Percentiles rank a stretch among this genome's conserved stretches.
Conservation (phyloP, 345 rosid genomes). For the Linum usitatissimum region DNA sequence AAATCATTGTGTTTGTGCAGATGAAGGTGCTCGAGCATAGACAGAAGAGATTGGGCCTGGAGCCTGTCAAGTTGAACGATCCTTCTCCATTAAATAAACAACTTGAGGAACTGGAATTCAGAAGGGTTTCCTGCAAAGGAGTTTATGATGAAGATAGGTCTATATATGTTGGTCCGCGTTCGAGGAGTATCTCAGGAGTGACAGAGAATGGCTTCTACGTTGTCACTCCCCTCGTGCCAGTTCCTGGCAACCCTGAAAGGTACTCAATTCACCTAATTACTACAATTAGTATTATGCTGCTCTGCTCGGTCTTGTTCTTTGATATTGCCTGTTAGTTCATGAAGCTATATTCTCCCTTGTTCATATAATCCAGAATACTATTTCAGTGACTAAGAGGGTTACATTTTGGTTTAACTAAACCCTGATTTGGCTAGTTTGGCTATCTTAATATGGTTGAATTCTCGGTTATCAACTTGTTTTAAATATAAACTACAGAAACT, state of each 20-base stretch:
- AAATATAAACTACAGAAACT: not conserved
- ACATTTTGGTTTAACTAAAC: no score
- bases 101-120: conserved; percentile 54
- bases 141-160: conserved; percentile 57
- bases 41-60: conserved; percentile 51
- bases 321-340: no score
- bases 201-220: conserved; percentile 84
- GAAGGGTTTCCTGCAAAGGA: conserved; percentile 65
- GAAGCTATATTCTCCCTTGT: no score
- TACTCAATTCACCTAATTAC: conserved; percentile 15
- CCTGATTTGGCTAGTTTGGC: no score
- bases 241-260: conserved; percentile 52
- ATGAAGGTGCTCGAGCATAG: conserved; percentile 65
- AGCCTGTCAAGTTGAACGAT: conserved; percentile 52
- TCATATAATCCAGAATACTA: not conserved
- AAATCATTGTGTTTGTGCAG: conserved; percentile 22
- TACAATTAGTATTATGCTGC: not conserved
- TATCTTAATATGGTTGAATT: no score
- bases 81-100: conserved; percentile 34
- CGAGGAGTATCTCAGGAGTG: conserved; percentile 84
- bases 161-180: conserved; percentile 78
- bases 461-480: no score
- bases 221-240: conserved; percentile 71
- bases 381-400: no score
- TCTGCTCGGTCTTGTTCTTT: not conserved